Evolutionary conservation across 1,284 basidiomycete genomes (phyloP).

Genomic region (Ceratobasidium sp.): DNA sequence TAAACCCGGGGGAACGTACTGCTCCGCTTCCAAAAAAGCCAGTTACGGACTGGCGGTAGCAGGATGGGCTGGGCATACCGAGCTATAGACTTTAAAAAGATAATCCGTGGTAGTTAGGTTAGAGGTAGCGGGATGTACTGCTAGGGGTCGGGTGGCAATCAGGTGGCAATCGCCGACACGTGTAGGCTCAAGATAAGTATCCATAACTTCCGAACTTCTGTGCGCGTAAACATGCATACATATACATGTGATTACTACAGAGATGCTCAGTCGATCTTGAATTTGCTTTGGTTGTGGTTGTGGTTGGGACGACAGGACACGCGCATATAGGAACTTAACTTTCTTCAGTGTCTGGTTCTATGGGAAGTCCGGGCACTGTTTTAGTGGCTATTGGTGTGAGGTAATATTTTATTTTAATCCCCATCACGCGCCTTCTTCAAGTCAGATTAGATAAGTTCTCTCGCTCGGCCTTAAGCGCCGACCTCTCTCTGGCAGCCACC

Average conservation of each 20-base stretch:
- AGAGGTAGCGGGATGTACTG: not conserved
- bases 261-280: too few species aligned
- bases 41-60: not conserved
- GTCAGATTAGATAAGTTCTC: conserved; percentile 7
- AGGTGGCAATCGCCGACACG: conserved; percentile 1
- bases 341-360: too few species aligned
- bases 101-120: too few species aligned
- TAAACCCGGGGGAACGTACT: not conserved
- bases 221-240: too few species aligned
- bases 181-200: not conserved
- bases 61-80: not conserved
- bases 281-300: too few species aligned
- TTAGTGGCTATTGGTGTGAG: too few species aligned
- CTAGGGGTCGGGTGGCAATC: not conserved
- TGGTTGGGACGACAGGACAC: too few species aligned
- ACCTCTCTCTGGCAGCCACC: not conserved
- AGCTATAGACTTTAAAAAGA: not conserved
- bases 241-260: too few species aligned
- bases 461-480: conserved; percentile 10
- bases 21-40: not conserved
- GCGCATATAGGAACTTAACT: too few species aligned
- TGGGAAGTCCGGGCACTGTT: too few species aligned
- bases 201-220: not conserved
- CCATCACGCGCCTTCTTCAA: too few species aligned
- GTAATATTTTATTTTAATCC: too few species aligned